Evolutionary conservation across 805 yeast genomes (phyloP).

Genomic region (Sugiyamaella boreocaroliniensis): DNA sequence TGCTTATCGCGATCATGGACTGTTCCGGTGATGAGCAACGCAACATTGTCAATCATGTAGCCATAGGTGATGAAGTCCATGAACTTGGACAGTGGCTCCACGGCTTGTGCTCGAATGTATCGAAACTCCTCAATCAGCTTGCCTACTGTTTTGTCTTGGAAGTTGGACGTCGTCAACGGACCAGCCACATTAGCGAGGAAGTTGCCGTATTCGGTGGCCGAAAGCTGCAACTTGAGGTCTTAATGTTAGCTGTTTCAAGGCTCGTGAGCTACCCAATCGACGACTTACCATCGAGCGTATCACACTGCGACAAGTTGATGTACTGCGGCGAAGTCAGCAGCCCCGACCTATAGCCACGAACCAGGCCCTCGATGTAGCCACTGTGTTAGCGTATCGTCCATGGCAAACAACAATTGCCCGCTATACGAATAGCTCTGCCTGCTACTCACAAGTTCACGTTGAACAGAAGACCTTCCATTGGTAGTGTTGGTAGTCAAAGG

Average conservation of each 20-base stretch:
- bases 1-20: conserved; percentile 87
- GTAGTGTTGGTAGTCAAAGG: neutral
- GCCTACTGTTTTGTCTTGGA: conserved; percentile 69
- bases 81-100: conserved; percentile 70
- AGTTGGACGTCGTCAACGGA: conserved; percentile 77
- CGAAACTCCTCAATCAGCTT: conserved; percentile 79
- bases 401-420: too few species aligned
- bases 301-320: conserved; percentile 91
- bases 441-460: conserved; percentile 57
- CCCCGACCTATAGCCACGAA: conserved; percentile 89
- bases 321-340: conserved; percentile 73
- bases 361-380: conserved; percentile 92
- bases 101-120: conserved; percentile 76
- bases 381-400: conserved; percentile 18
- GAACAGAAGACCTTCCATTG: conserved; percentile 90
- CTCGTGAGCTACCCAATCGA: neutral
- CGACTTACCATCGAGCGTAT: conserved; percentile 56
- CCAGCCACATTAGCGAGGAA: conserved; percentile 77
- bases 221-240: conserved; percentile 86
- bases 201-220: conserved; percentile 94
- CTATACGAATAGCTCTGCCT: neutral
- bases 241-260: conserved; percentile 1
- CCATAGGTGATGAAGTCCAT: conserved; percentile 92
- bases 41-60: conserved; percentile 97
- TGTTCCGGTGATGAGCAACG: conserved; percentile 93